Conservation (phyloP, 2,329 filamentous ascomycete species). For the Colletotrichum shisoi region DNA sequence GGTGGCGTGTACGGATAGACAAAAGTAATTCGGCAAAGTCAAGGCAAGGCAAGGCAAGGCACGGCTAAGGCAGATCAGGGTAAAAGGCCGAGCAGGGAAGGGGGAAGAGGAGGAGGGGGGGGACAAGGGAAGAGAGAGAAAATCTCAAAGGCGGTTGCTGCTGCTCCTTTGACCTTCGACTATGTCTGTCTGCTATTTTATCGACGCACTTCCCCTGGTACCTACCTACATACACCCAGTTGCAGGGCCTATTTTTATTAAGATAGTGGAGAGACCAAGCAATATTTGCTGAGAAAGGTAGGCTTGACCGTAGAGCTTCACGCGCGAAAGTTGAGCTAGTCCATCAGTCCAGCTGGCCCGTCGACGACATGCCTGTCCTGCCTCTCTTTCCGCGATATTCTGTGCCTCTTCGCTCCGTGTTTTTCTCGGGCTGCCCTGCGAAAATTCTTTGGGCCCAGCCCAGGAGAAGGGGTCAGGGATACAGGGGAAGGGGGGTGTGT, state of each 20-base stretch:
- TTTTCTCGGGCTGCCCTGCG: constrained; percentile 6
- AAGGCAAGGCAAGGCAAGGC: constrained; percentile 1
- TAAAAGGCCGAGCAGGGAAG: constrained; percentile 1
- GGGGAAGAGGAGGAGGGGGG: not conserved
- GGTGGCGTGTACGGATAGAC: not conserved
- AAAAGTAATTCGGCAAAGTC: constrained; percentile 5
- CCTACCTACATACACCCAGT: constrained; percentile 20
- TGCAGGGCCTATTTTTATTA: constrained; percentile 30
- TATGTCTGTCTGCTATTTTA: constrained; percentile 2
- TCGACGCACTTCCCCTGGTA: constrained; percentile 25
- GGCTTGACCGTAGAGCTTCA: constrained; percentile 32
- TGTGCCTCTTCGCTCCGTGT: constrained; percentile 16
- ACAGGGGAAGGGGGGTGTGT: constrained; percentile 19
- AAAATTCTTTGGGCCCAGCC: constrained; percentile 21
- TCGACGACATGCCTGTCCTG: constrained; percentile 13
- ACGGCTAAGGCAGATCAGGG: constrained; percentile 20
- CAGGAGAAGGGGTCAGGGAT: constrained; percentile 21
- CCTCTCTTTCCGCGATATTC: not conserved
- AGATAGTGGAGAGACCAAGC: constrained; percentile 31
- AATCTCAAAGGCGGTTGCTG: constrained; percentile 9
- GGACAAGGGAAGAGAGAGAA: not conserved
- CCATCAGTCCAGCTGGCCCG: constrained; percentile 18
- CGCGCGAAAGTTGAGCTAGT: constrained; percentile 17
- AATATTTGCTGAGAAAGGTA: constrained; percentile 30
- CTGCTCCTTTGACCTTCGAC: constrained; percentile 2